phyloP scores from a whole-genome alignment of 495 filamentous ascomycete genomes.

The Acidiella bohemica region DNA sequence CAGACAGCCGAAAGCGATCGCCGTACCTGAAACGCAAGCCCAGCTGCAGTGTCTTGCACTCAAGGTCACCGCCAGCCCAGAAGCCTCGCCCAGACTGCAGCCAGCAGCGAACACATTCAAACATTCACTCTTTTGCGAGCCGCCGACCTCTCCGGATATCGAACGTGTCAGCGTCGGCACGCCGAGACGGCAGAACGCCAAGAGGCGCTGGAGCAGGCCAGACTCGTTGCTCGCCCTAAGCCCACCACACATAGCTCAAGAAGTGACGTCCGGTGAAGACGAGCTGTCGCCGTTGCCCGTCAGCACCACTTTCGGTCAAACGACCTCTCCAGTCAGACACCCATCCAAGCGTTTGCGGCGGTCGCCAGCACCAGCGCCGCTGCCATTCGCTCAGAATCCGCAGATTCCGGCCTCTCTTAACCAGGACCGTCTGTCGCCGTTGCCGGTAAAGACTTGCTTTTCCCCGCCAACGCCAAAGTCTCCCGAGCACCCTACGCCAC shows the following conservation, averaged over 20 bases:
- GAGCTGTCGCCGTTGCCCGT: not conserved
- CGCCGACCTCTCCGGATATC: slow-evolving; percentile 1
- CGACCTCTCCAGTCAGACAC: not conserved
- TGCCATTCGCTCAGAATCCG: too few relatives aligned
- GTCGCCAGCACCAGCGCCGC: too few relatives aligned
- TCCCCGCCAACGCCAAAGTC: not conserved
- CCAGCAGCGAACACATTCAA: slow-evolving; percentile 11
- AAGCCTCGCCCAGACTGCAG: not conserved
- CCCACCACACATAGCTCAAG: not conserved
- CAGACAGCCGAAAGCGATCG: not conserved
- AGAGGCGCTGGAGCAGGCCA: slow-evolving; percentile 2
- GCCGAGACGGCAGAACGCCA: slow-evolving; percentile 2
- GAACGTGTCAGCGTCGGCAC: not conserved
- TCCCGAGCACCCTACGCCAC: slow-evolving; percentile 4
- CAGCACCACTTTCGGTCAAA: not conserved
- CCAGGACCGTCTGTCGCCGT: slow-evolving; percentile 9
- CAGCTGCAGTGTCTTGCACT: slow-evolving; percentile 14
- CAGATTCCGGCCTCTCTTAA: too few relatives aligned
- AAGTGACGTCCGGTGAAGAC: too few relatives aligned
- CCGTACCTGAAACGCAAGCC: too few relatives aligned
- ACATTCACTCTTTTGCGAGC: slow-evolving; percentile 18
- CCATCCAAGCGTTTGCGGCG: not conserved
- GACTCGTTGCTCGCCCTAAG: not conserved
- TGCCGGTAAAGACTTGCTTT: slow-evolving; percentile 10
- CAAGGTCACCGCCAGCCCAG: not conserved